Conservation (phyloP, 768 basidiomycete species). For the Chalciporus chontae region DNA sequence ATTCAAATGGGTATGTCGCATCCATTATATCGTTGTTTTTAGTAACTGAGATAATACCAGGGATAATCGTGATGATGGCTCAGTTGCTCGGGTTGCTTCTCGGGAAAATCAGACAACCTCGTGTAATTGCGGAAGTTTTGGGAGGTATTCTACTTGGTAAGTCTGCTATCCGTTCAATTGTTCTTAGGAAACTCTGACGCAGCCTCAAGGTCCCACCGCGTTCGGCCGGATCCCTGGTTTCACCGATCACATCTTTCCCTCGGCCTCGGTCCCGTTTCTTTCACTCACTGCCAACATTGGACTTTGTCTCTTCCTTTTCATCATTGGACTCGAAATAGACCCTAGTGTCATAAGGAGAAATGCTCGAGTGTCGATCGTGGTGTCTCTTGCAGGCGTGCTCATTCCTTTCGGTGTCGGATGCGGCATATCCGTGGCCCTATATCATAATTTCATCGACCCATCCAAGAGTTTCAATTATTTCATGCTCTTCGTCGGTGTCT, state of each 20-base stretch:
- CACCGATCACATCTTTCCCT: conserved; percentile 80
- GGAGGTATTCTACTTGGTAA: conserved; percentile 81
- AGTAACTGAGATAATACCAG: conserved; percentile 30
- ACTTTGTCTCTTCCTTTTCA: conserved; percentile 84
- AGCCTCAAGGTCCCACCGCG: conserved; percentile 41
- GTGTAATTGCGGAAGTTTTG: conserved; percentile 92
- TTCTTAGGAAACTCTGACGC: conserved; percentile 53
- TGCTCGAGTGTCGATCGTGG: conserved; percentile 57
- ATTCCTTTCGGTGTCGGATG: conserved; percentile 88
- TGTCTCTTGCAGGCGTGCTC: conserved; percentile 79
- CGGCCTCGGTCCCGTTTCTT: conserved; percentile 66
- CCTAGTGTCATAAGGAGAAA: conserved; percentile 72
- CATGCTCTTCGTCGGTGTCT: conserved; percentile 91
- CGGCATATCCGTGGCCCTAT: conserved; percentile 69
- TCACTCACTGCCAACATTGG: conserved; percentile 89
- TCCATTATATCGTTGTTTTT: background rate
- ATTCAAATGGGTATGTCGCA: conserved; percentile 62
- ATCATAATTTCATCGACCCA: conserved; percentile 64
- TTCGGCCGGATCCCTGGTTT: conserved; percentile 88
- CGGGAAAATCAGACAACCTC: conserved; percentile 73
- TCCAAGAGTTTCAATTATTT: conserved; percentile 76
- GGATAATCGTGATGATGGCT: conserved; percentile 77
- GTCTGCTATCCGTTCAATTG: conserved; percentile 29
- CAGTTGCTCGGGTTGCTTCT: conserved; percentile 68
- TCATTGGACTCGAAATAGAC: conserved; percentile 93